A percentile compares a stretch with the other conserved stretches of the same genome.
Evolutionary conservation across 495 filamentous ascomycete genomes (phyloP).

Genomic region (Xylaria nigripes): DNA sequence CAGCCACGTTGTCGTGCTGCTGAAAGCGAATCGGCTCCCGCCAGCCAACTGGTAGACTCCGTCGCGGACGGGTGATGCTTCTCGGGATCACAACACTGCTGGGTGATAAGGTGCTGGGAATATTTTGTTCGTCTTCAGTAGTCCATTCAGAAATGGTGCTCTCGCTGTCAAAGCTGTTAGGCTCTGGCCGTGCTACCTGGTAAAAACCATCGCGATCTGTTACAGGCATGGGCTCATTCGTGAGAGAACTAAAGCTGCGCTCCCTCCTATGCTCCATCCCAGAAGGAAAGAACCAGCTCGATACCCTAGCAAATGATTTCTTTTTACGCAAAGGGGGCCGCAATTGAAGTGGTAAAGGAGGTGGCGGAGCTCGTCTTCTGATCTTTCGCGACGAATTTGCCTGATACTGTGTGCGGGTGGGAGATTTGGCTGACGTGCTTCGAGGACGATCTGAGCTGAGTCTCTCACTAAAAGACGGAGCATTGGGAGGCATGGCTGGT

Average conservation of each 20-base stretch:
- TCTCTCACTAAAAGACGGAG: constrained; percentile 43
- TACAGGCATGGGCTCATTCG: constrained; percentile 41
- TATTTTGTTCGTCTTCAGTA: constrained; percentile 30
- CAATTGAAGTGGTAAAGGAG: constrained; percentile 44
- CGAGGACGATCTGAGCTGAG: constrained; percentile 34
- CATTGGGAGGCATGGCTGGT: constrained; percentile 38
- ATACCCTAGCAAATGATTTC: constrained; percentile 50
- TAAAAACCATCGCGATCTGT: constrained; percentile 45
- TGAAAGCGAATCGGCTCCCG: constrained; percentile 19
- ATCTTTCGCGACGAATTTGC: constrained; percentile 24
- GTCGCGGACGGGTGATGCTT: constrained; percentile 22
- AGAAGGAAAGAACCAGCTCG: constrained; percentile 44
- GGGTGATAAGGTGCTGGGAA: constrained; percentile 39
- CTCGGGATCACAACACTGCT: constrained; percentile 22
- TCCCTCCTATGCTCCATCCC: constrained; percentile 25
- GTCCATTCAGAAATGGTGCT: constrained; percentile 36
- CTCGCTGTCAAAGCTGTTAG: constrained; percentile 31
- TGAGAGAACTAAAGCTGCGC: constrained; percentile 36
- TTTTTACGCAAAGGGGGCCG: constrained; percentile 46
- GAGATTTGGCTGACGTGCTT: constrained; percentile 24
- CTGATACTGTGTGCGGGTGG: constrained; percentile 15
- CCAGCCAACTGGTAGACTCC: constrained; percentile 19
- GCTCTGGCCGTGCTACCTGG: constrained; percentile 34
- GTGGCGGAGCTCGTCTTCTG: constrained; percentile 36
- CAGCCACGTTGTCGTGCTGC: constrained; percentile 36